These are phyloP conservation scores for Pyrus communis DNA, from an alignment of 306 rosid genomes.

Conservation along the genomic window DNA sequence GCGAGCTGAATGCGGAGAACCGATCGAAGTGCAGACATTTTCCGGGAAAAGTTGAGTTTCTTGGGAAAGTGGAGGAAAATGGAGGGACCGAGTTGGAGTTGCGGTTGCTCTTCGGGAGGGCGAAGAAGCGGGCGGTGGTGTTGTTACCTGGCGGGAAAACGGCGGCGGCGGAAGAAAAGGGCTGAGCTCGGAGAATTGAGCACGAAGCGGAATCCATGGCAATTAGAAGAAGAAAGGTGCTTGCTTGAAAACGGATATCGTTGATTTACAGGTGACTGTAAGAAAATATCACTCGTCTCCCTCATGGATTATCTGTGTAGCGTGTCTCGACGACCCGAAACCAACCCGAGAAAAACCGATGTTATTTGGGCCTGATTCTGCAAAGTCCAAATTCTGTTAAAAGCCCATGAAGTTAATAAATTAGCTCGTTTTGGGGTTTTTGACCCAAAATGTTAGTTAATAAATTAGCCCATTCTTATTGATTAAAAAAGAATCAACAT, in stretches of 20 bases:
- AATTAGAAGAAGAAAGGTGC: background rate
- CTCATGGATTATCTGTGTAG: background rate
- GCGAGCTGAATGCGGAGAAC: slow-evolving; percentile 30
- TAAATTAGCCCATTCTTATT: background rate
- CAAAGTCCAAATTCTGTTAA: background rate
- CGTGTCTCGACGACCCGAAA: background rate
- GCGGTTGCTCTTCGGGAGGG: slow-evolving; percentile 10
- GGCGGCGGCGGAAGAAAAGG: slow-evolving; percentile 5
- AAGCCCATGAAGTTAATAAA: background rate
- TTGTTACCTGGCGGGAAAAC: background rate
- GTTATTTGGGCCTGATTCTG: background rate
- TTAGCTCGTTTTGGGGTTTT: background rate
- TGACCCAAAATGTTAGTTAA: background rate
- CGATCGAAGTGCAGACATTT: slow-evolving; percentile 31
- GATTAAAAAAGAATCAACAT: too few relatives aligned
- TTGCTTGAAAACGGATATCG: background rate
- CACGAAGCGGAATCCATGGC: slow-evolving; percentile 38
- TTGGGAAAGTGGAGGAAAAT: slow-evolving; percentile 16
- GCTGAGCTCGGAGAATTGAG: slow-evolving; percentile 14
- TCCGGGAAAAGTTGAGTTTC: slow-evolving; percentile 19
- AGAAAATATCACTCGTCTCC: background rate
- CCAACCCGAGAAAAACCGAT: background rate
- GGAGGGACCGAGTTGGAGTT: slow-evolving; percentile 17
- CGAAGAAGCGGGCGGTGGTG: slow-evolving; percentile 2
- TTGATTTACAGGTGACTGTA: background rate